Percentiles rank a stretch among this genome's conserved stretches.
phyloP scores from a whole-genome alignment of 768 basidiomycete genomes.

The Lentinula edodes region DNA sequence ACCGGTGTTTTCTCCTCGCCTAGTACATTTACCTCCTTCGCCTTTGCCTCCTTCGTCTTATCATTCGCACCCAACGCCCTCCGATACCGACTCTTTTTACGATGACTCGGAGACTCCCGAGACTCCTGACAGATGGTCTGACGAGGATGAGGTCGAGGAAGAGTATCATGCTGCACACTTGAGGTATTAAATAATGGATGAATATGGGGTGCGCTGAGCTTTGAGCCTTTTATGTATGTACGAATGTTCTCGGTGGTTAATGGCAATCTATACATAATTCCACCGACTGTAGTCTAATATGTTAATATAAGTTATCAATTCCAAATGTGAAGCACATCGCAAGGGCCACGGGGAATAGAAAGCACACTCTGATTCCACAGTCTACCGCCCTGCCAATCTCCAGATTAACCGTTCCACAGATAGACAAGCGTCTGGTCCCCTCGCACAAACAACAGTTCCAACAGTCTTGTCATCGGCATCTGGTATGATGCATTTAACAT shows the following conservation, averaged over 20 bases:
- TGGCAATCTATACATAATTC: not conserved
- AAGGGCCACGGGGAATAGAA: not conserved
- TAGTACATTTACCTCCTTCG: not conserved
- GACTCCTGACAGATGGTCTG: conserved; percentile 4
- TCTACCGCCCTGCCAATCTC: conserved; percentile 32
- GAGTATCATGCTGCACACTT: not conserved
- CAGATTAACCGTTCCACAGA: conserved; percentile 35
- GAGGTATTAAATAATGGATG: not conserved
- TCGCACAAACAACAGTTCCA: conserved; percentile 64
- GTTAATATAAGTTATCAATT: conserved; percentile 2
- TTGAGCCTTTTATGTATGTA: not conserved
- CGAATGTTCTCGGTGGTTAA: not conserved
- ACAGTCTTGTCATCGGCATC: conserved; percentile 47
- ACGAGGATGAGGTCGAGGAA: conserved; percentile 2
- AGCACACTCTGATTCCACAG: not conserved
- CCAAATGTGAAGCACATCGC: not conserved
- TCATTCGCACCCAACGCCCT: not conserved
- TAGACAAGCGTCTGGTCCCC: conserved; percentile 61
- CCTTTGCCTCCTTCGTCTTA: not conserved
- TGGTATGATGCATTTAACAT: conserved; percentile 72
- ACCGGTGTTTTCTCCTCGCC: not conserved
- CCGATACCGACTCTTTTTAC: not conserved
- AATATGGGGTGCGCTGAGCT: not conserved
- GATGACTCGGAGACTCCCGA: not conserved
- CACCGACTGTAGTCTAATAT: not conserved